These are phyloP conservation scores for Hygrophorus pudorinus DNA, from an alignment of 768 basidiomycete genomes.

Conservation along the genomic window DNA sequence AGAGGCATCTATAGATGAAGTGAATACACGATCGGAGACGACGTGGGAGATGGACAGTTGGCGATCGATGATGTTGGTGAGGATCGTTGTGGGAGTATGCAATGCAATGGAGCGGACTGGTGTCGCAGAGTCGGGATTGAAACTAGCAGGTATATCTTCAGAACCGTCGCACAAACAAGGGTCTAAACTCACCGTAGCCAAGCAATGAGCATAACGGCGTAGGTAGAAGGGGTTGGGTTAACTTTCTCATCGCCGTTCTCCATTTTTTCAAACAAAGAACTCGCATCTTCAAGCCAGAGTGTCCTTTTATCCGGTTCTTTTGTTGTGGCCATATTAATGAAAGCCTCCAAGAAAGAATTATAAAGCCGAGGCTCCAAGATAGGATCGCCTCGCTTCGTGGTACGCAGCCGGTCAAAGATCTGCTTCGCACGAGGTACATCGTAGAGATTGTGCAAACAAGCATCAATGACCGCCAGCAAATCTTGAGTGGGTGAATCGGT, in stretches of 20 bases:
- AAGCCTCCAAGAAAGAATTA: conserved; percentile 60
- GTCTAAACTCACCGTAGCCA: conserved; percentile 38
- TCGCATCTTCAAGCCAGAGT: conserved; percentile 55
- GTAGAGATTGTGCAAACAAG: conserved; percentile 66
- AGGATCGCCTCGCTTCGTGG: conserved; percentile 16
- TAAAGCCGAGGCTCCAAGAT: conserved; percentile 41
- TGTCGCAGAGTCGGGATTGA: conserved; percentile 24
- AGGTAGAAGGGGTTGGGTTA: conserved; percentile 46
- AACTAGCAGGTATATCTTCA: too few species aligned
- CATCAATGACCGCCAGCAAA: conserved; percentile 68
- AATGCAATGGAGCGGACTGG: conserved; percentile 11
- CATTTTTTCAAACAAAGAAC: conserved; percentile 49
- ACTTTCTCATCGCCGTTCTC: conserved; percentile 36
- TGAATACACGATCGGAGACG: conserved; percentile 47
- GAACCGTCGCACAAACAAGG: not conserved
- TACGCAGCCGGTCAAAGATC: conserved; percentile 58
- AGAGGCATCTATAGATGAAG: conserved; percentile 44
- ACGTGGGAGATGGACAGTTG: conserved; percentile 41
- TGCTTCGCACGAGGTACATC: conserved; percentile 69
- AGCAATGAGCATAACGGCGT: conserved; percentile 57
- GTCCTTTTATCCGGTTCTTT: conserved; percentile 33
- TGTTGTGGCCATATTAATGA: conserved; percentile 43
- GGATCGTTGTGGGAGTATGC: conserved; percentile 23
- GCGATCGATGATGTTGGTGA: conserved; percentile 36
- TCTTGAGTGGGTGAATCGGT: conserved; percentile 60